Evolutionary conservation across 371 early-diverging fungal genomes (phyloP).

Genomic region (Mortierella sp.): DNA sequence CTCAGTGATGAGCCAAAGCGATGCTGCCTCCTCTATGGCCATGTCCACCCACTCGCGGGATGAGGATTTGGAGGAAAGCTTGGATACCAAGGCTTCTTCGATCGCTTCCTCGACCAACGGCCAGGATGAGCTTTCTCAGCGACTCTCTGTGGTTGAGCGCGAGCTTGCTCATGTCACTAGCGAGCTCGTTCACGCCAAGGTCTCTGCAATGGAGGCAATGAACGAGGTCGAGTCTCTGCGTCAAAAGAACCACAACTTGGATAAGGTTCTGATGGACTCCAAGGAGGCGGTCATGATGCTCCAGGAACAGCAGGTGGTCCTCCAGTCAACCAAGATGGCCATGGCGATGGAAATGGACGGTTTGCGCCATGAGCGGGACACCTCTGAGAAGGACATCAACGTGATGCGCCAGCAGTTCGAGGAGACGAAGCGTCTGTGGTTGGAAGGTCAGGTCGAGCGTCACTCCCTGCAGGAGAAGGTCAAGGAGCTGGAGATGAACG

Average conservation of each 20-base stretch:
- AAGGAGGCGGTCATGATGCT: constrained; percentile 50
- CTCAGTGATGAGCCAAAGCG: constrained; percentile 48
- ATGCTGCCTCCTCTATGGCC: constrained; percentile 29
- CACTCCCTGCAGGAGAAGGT: constrained; percentile 51
- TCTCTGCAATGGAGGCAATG: constrained; percentile 48
- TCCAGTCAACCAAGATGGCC: constrained; percentile 41
- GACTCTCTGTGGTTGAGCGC: constrained; percentile 34
- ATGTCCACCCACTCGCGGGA: constrained; percentile 41
- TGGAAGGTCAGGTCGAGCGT: constrained; percentile 35
- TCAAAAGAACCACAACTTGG: constrained; percentile 39
- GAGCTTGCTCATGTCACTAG: constrained; percentile 57
- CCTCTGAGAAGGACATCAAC: constrained; percentile 28
- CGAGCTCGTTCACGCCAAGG: constrained; percentile 40
- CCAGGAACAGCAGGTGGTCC: constrained; percentile 45
- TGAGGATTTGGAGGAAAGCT: constrained; percentile 17
- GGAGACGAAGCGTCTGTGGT: constrained; percentile 18
- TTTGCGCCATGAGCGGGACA: constrained; percentile 47
- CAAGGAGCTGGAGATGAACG: constrained; percentile 57
- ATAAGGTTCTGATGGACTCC: constrained; percentile 54
- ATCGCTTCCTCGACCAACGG: constrained; percentile 31
- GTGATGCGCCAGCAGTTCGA: constrained; percentile 44
- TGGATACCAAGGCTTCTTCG: constrained; percentile 37
- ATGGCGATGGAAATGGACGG: constrained; percentile 52
- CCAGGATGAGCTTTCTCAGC: constrained; percentile 41
- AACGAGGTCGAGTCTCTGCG: constrained; percentile 50